Conservation (phyloP, 1,284 basidiomycete species). For the Fomitopsis betulina region DNA sequence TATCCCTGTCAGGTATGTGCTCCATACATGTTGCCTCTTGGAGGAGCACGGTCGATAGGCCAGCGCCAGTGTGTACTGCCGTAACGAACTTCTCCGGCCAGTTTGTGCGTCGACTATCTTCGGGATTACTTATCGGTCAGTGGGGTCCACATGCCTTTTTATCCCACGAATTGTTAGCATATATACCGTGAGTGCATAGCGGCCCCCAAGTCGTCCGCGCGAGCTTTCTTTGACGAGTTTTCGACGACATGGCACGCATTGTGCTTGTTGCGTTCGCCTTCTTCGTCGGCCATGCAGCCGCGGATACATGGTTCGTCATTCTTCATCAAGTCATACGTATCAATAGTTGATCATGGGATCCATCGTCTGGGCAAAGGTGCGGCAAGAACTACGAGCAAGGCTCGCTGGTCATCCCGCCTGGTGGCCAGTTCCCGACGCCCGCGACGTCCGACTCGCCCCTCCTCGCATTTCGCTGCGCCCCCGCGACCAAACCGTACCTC, state of each 20-base stretch:
- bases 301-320: slow-evolving; percentile 14
- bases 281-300: slow-evolving; percentile 1
- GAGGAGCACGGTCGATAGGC: not conserved
- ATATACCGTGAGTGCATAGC: not conserved
- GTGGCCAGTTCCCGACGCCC: slow-evolving; percentile 56
- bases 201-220: not conserved
- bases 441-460: slow-evolving; percentile 44
- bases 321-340: not conserved
- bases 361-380: slow-evolving; percentile 41
- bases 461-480: slow-evolving; percentile 63
- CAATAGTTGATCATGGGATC: not conserved
- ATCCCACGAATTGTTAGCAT: not conserved
- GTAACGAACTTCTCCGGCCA: not conserved
- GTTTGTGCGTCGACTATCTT: not conserved
- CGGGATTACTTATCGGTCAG: not conserved
- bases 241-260: slow-evolving; percentile 1
- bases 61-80: not conserved
- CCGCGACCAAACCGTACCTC: slow-evolving; percentile 65
- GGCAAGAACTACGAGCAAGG: slow-evolving; percentile 60
- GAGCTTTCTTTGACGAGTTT: not conserved
- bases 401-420: slow-evolving; percentile 47
- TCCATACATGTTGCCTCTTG: too few species aligned
- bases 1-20: not conserved
- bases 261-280: not conserved
- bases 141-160: not conserved